These are phyloP conservation scores for Linnemannia elongata DNA, from an alignment of 192 early-diverging fungal species.

Conservation along the genomic window DNA sequence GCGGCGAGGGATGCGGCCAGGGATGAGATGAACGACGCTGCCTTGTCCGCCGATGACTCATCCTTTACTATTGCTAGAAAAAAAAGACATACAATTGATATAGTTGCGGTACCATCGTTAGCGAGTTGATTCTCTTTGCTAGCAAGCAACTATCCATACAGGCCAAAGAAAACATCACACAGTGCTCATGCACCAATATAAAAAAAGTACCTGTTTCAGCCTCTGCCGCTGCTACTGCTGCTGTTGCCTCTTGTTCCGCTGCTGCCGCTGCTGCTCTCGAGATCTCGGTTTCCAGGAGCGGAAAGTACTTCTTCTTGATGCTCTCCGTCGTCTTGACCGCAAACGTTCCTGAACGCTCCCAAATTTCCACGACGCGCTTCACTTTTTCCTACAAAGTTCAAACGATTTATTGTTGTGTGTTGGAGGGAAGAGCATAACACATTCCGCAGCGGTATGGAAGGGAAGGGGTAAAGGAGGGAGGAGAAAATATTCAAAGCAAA, in stretches of 20 bases:
- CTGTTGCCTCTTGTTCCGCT: neutral
- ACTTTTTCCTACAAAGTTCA: constrained; percentile 57
- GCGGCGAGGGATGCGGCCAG: constrained; percentile 29
- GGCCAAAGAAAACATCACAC: neutral
- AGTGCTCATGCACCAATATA: neutral
- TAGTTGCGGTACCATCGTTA: neutral
- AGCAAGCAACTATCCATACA: neutral
- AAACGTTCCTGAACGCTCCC: constrained; percentile 55
- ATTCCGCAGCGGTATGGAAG: neutral
- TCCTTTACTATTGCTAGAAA: neutral
- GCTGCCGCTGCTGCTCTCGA: neutral
- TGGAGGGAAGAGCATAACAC: neutral
- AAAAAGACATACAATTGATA: neutral
- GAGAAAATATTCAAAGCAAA: neutral
- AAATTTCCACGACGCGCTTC: constrained; percentile 60
- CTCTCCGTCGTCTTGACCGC: constrained; percentile 28
- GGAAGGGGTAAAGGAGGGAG: neutral
- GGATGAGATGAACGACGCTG: constrained; percentile 27
- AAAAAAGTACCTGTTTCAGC: neutral
- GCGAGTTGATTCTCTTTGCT: neutral
- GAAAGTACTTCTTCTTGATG: constrained; percentile 52
- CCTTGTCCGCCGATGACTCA: neutral
- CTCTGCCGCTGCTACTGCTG: neutral
- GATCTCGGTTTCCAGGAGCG: constrained; percentile 31
- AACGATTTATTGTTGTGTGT: neutral